Evolutionary conservation across 305 asterid genomes (phyloP).

Genomic region (Solanum chacoense): DNA sequence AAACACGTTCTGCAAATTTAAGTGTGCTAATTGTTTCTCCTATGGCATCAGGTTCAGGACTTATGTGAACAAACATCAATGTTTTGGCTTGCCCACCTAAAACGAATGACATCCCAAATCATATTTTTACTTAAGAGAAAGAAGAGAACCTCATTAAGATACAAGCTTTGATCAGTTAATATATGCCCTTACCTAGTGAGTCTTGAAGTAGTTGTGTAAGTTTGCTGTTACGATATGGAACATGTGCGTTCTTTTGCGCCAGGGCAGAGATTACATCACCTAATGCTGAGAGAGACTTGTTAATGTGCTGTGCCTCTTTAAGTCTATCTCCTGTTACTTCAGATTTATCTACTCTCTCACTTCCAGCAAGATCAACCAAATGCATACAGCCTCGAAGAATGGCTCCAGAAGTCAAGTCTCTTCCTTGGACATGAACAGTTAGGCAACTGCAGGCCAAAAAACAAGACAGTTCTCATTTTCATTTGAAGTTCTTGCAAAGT

Average conservation of each 20-base stretch:
- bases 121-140: neutral
- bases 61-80: conserved; percentile 91
- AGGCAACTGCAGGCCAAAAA: conserved; percentile 50
- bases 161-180: neutral
- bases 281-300: conserved; percentile 81
- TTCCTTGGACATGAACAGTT: conserved; percentile 95
- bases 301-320: conserved; percentile 95
- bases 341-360: conserved; percentile 97
- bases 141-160: neutral
- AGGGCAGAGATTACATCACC: conserved; percentile 95
- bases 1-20: conserved; percentile 96
- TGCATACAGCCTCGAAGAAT: conserved; percentile 95
- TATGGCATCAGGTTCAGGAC: conserved; percentile 82
- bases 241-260: conserved; percentile 84
- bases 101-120: neutral
- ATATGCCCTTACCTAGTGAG: conserved; percentile 69
- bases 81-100: conserved; percentile 98
- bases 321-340: conserved; percentile 96
- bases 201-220: conserved; percentile 98
- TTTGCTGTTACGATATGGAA: conserved; percentile 91
- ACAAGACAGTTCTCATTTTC: neutral
- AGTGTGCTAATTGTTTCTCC: conserved; percentile 95
- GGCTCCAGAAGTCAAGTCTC: conserved; percentile 71
- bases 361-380: conserved; percentile 95
- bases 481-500: neutral